Conservation (phyloP, 23 red algal genomes). For the Pyropia yezoensis region DNA sequence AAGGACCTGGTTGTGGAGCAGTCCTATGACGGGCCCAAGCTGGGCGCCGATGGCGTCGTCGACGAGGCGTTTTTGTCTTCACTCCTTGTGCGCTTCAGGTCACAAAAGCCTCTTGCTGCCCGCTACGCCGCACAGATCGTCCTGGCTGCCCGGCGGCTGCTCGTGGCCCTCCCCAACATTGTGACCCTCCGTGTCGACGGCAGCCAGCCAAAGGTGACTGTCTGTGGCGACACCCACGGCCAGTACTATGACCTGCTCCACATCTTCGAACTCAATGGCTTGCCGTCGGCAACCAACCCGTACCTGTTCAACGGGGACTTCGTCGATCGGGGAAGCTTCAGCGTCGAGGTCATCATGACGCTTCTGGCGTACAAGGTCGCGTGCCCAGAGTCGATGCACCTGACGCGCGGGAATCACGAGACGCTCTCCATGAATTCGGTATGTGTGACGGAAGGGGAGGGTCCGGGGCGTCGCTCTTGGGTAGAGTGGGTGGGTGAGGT, state of each 20-base stretch:
- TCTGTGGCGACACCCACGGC: constrained; percentile 97
- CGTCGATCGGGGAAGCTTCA: constrained; percentile 92
- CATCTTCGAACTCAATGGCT: constrained; percentile 88
- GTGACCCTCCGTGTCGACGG: constrained; percentile 47
- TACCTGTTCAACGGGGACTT: constrained; percentile 99
- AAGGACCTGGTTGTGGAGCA: constrained; percentile 53
- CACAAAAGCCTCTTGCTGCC: constrained; percentile 53
- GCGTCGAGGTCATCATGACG: constrained; percentile 91
- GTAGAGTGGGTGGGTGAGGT: too few relatives aligned
- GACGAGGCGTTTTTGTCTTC: constrained; percentile 53
- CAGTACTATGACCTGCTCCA: constrained; percentile 94
- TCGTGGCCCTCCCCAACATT: constrained; percentile 57
- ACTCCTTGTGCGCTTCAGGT: constrained; percentile 50
- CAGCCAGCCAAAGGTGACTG: constrained; percentile 31
- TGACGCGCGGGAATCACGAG: constrained; percentile 97
- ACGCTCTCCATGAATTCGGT: constrained; percentile 71
- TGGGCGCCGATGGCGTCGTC: constrained; percentile 33
- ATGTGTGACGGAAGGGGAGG: too few relatives aligned
- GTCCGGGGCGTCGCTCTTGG: too few relatives aligned
- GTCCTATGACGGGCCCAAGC: constrained; percentile 67
- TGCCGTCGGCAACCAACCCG: constrained; percentile 78
- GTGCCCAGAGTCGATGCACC: constrained; percentile 72
- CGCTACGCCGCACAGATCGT: constrained; percentile 73
- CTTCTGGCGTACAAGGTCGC: constrained; percentile 69
- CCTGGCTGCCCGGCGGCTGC: constrained; percentile 35